Evolutionary conservation across 306 rosid genomes (phyloP).

Genomic region (Lathyrus aphaca): DNA sequence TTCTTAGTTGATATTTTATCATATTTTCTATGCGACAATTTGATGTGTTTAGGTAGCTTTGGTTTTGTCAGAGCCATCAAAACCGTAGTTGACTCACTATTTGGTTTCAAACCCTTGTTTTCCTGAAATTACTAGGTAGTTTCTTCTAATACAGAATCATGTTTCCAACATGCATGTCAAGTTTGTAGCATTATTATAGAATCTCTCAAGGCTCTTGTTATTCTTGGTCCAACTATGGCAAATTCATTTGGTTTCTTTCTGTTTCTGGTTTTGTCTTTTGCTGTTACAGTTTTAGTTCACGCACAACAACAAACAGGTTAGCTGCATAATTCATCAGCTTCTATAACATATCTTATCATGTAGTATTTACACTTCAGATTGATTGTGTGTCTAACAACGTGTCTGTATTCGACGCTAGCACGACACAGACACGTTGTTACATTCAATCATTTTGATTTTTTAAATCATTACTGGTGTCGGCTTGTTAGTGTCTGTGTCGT

Average conservation of each 20-base stretch:
- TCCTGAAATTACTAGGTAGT: neutral
- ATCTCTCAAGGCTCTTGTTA: neutral
- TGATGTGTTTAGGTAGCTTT: neutral
- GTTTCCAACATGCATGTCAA: neutral
- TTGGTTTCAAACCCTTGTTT: neutral
- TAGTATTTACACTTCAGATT: too few relatives aligned
- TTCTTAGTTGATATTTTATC: too few relatives aligned
- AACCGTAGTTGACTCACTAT: constrained; percentile 7
- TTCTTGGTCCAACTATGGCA: constrained; percentile 29
- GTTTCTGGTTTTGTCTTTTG: constrained; percentile 29
- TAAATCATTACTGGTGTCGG: too few relatives aligned
- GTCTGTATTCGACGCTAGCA: too few relatives aligned
- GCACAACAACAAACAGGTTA: constrained; percentile 63
- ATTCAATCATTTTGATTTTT: too few relatives aligned
- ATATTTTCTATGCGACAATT: neutral
- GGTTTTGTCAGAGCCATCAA: constrained; percentile 36
- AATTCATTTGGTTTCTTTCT: constrained; percentile 33
- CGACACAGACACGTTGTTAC: too few relatives aligned
- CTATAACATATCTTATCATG: neutral
- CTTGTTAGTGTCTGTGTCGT: too few relatives aligned
- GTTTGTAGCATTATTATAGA: constrained; percentile 4
- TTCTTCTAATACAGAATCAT: too few relatives aligned
- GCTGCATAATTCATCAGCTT: constrained; percentile 10
- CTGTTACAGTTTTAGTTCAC: constrained; percentile 38
- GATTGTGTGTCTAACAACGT: too few relatives aligned